Conservation (phyloP, 768 basidiomycete species). For the Lanmaoa rubissima region DNA sequence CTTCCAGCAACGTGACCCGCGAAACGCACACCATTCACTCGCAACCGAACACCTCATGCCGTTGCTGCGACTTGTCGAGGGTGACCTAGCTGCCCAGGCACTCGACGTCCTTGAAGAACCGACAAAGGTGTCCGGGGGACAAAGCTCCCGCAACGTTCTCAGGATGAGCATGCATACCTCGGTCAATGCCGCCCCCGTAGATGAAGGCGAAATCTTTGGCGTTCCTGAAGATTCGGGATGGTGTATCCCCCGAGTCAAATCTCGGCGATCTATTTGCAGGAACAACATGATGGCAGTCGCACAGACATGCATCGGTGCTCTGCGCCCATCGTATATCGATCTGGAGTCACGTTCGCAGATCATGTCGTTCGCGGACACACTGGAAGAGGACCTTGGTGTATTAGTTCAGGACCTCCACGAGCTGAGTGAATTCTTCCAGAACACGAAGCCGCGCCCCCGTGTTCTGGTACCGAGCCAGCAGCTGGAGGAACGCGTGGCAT, state of each 20-base stretch:
- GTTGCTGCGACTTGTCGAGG: slow-evolving; percentile 81
- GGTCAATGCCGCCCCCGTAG: slow-evolving; percentile 42
- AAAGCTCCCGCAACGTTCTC: slow-evolving; percentile 80
- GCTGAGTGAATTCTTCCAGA: slow-evolving; percentile 71
- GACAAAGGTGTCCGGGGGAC: slow-evolving; percentile 72
- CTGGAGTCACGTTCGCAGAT: slow-evolving; percentile 56
- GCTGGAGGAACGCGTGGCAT: slow-evolving; percentile 76
- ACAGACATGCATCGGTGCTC: slow-evolving; percentile 73
- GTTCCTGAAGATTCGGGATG: slow-evolving; percentile 82
- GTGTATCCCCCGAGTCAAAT: slow-evolving; percentile 72
- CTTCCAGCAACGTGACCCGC: slow-evolving; percentile 81
- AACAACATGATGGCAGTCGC: slow-evolving; percentile 83
- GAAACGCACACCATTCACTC: slow-evolving; percentile 67
- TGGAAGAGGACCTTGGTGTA: slow-evolving; percentile 71
- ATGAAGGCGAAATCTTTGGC: slow-evolving; percentile 76
- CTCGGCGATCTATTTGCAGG: slow-evolving; percentile 60
- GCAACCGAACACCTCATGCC: slow-evolving; percentile 92
- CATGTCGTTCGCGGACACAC: slow-evolving; percentile 34
- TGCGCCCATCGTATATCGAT: slow-evolving; percentile 68
- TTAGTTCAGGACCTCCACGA: slow-evolving; percentile 78
- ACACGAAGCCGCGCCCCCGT: slow-evolving; percentile 31
- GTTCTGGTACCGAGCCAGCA: slow-evolving; percentile 52
- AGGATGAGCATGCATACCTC: slow-evolving; percentile 85
- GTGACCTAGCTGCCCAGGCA: slow-evolving; percentile 79
- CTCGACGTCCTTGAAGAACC: slow-evolving; percentile 95